Evolutionary conservation across 2,329 filamentous ascomycete species (phyloP).

Genomic region (Colletotrichum sp.): DNA sequence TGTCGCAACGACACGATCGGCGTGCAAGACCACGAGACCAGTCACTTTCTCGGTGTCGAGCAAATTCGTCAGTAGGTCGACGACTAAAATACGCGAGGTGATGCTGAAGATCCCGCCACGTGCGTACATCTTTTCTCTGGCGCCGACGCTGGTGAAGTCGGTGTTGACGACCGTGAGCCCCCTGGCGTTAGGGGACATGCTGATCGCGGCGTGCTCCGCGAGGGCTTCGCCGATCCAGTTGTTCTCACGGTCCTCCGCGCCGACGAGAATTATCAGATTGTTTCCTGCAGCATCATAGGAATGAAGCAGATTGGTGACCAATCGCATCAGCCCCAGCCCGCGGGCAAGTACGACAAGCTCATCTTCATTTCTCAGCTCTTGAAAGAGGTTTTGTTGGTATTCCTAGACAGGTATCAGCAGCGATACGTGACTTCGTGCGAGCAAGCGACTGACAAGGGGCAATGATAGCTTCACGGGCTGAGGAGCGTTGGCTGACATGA

Average conservation of each 20-base stretch:
- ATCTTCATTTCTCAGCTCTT: slow-evolving; percentile 88
- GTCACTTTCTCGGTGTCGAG: slow-evolving; percentile 85
- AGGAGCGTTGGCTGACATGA: slow-evolving; percentile 49
- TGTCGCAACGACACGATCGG: slow-evolving; percentile 84
- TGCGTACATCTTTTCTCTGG: slow-evolving; percentile 89
- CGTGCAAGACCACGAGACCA: slow-evolving; percentile 85
- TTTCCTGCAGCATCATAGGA: slow-evolving; percentile 96
- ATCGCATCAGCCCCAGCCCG: slow-evolving; percentile 87
- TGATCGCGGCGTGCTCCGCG: slow-evolving; percentile 93
- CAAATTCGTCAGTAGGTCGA: slow-evolving; percentile 86
- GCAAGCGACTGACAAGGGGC: slow-evolving; percentile 60
- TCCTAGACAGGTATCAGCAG: slow-evolving; percentile 49
- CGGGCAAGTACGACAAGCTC: slow-evolving; percentile 90
- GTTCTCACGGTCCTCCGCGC: slow-evolving; percentile 92
- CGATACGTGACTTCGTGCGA: background rate
- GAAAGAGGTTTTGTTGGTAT: slow-evolving; percentile 96
- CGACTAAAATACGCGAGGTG: slow-evolving; percentile 92
- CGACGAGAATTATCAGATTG: slow-evolving; percentile 87
- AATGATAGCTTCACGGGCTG: slow-evolving; percentile 83
- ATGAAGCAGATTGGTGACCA: slow-evolving; percentile 95
- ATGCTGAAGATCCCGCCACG: slow-evolving; percentile 93
- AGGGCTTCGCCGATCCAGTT: slow-evolving; percentile 95
- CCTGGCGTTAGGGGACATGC: slow-evolving; percentile 79
- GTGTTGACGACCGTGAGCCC: slow-evolving; percentile 94
- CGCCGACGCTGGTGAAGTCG: slow-evolving; percentile 85